A percentile compares a stretch with the other conserved stretches of the same genome.
Conservation (phyloP, 495 filamentous ascomycete species). For the Lophiostoma macrostomum region DNA sequence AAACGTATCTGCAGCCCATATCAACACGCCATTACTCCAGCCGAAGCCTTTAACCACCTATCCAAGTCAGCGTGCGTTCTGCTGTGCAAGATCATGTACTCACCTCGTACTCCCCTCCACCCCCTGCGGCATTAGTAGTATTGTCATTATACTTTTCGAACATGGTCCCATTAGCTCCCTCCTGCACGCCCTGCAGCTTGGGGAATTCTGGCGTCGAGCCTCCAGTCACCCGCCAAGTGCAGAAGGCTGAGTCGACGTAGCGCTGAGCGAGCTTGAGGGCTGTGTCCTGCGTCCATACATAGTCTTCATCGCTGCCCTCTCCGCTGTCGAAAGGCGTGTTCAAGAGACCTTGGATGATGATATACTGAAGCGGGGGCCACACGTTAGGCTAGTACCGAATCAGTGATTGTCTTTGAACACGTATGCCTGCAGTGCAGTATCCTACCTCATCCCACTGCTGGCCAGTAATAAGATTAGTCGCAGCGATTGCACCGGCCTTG, state of each 20-base stretch:
- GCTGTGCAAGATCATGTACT: slow-evolving; percentile 36
- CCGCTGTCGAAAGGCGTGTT: slow-evolving; percentile 27
- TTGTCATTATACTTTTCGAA: slow-evolving; percentile 36
- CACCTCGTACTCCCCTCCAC: slow-evolving; percentile 36
- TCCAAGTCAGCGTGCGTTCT: slow-evolving; percentile 36
- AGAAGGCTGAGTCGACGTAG: slow-evolving; percentile 35
- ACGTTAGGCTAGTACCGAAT: no score
- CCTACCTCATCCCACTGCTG: slow-evolving; percentile 39
- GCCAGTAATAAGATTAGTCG: slow-evolving; percentile 32
- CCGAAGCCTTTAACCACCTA: slow-evolving; percentile 38
- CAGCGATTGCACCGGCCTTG: slow-evolving; percentile 31
- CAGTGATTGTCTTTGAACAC: no score
- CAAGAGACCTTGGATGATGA: slow-evolving; percentile 33
- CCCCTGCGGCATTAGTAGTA: slow-evolving; percentile 27
- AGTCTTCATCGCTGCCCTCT: slow-evolving; percentile 14
- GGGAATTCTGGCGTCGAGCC: slow-evolving; percentile 24
- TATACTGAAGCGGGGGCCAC: slow-evolving; percentile 35
- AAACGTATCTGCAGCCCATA: slow-evolving; percentile 35
- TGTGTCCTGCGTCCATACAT: slow-evolving; percentile 26
- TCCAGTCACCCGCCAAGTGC: slow-evolving; percentile 36
- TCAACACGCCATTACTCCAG: slow-evolving; percentile 36
- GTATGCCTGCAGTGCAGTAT: no score
- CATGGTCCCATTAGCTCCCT: slow-evolving; percentile 28
- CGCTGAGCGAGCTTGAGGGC: slow-evolving; percentile 34
- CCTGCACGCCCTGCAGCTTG: slow-evolving; percentile 8